Conservation (phyloP, 805 yeast genomes). For the Metschnikowia similis region DNA sequence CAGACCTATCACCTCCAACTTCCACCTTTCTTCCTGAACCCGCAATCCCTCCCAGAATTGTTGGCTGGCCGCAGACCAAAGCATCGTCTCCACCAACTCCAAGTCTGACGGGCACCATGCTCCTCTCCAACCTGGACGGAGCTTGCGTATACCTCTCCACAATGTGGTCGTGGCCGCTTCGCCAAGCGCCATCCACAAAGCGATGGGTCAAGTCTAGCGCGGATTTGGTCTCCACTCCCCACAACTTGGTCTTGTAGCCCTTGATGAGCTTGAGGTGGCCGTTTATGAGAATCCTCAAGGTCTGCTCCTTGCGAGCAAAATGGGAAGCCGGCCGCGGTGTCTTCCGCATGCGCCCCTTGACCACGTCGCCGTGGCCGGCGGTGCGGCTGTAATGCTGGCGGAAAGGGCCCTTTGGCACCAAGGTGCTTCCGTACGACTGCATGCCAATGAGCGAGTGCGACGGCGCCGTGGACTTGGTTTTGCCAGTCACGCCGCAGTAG, state of each 20-base stretch:
- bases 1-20: no score
- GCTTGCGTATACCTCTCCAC: slow-evolving; percentile 49
- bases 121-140: background rate
- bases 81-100: slow-evolving; percentile 11
- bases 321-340: slow-evolving; percentile 45
- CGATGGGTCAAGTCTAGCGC: slow-evolving; percentile 58
- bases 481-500: slow-evolving; percentile 26
- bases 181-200: slow-evolving; percentile 69
- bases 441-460: slow-evolving; percentile 25
- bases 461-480: slow-evolving; percentile 34
- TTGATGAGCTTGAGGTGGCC: slow-evolving; percentile 55
- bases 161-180: slow-evolving; percentile 72
- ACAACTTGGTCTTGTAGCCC: slow-evolving; percentile 70
- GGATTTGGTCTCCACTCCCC: slow-evolving; percentile 82
- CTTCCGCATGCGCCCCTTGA: slow-evolving; percentile 59
- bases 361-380: slow-evolving; percentile 38
- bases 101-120: background rate
- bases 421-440: slow-evolving; percentile 36
- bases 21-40: no score
- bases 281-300: slow-evolving; percentile 60
- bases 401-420: slow-evolving; percentile 20
- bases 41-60: no score
- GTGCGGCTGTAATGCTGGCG: slow-evolving; percentile 25
- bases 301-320: slow-evolving; percentile 42
- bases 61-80: background rate